Evolutionary conservation across 108 stramenopile genomes (phyloP).

Genomic region (Discostella pseudostelligera): DNA sequence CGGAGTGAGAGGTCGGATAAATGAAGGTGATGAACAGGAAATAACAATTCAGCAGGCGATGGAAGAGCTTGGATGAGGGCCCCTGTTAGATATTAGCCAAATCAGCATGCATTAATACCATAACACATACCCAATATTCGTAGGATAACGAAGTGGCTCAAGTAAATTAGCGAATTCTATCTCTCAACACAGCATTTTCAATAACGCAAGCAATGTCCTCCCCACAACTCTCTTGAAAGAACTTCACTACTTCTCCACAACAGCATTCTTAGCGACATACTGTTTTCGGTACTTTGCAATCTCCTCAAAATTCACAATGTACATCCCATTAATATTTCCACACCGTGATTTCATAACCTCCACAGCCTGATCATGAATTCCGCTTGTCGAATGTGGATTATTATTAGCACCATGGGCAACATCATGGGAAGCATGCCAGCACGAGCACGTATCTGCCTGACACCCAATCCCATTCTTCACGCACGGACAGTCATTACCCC

Average conservation of each 20-base stretch:
- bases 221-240: too few species aligned
- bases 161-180: too few species aligned
- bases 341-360: slow-evolving; percentile 64
- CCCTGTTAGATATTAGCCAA: neutral
- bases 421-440: slow-evolving; percentile 79
- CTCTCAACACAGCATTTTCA: too few species aligned
- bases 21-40: slow-evolving; percentile 13
- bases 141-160: too few species aligned
- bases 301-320: slow-evolving; percentile 74
- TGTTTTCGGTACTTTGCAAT: too few species aligned
- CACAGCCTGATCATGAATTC: slow-evolving; percentile 15
- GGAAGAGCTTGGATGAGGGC: slow-evolving; percentile 31
- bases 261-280: too few species aligned
- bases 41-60: slow-evolving; percentile 12
- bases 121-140: too few species aligned
- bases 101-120: too few species aligned
- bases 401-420: slow-evolving; percentile 5
- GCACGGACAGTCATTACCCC: slow-evolving; percentile 69
- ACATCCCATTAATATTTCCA: slow-evolving; percentile 75
- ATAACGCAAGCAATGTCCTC: too few species aligned
- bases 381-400: slow-evolving; percentile 10
- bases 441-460: slow-evolving; percentile 82
- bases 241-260: too few species aligned
- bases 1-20: slow-evolving; percentile 1
- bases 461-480: slow-evolving; percentile 72